Base-by-base conservation (phyloP, 768 basidiomycete species). In the Melanogaster broomeanus region DNA sequence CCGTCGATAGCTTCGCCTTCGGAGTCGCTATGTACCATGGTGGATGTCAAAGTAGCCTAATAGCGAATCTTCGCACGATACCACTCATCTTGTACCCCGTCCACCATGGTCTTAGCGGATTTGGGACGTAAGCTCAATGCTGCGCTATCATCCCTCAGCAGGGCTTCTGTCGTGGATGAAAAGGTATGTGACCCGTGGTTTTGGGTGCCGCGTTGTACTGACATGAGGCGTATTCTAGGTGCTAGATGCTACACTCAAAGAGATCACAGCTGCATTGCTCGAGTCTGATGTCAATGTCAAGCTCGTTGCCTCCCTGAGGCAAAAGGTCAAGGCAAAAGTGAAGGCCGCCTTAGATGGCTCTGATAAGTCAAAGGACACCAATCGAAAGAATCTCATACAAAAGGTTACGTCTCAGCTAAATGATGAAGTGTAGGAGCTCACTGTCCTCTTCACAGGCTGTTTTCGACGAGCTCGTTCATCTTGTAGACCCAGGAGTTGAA, bases 231-330 rank as follows among this genome's bases (percentile, higher is more conserved):
- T 50, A 11, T 30, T 39, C 10, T 67, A 98, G 95, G 91, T 93
- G 42, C 84, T 99, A 64, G 97, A 99, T 75, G 83, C 85, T 4
- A 84, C 91, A 15, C 83, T 99, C 56, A 98, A 98, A 73, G 93
- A 97, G 72, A 90, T 99, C 56, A 93, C 91, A 42, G 81, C 93
- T 22, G 96, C 96, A 10, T 75, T 98, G 28, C 81, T 99, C 39
- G 95, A 98, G 71, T 88, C 94, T 18, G 97, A 99, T 73, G 96
- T 99, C 58, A 99, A 99, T 67, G 96, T 99, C 61, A 97, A 96
- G 69, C 83, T 98, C 19, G 97, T 98, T 18, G 82, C 92, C 6
- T 83, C 84, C 34, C 70, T 97, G 49, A 83, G 93, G 56, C 84
- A 88, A 56, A 93, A 93, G 69, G 93, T 98, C 63, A 94, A 95